Percentiles rank a stretch among this genome's conserved stretches.
These are phyloP conservation scores for Zygoascus bituminiphila DNA, from an alignment of 805 yeast species.

Conservation along the genomic window DNA sequence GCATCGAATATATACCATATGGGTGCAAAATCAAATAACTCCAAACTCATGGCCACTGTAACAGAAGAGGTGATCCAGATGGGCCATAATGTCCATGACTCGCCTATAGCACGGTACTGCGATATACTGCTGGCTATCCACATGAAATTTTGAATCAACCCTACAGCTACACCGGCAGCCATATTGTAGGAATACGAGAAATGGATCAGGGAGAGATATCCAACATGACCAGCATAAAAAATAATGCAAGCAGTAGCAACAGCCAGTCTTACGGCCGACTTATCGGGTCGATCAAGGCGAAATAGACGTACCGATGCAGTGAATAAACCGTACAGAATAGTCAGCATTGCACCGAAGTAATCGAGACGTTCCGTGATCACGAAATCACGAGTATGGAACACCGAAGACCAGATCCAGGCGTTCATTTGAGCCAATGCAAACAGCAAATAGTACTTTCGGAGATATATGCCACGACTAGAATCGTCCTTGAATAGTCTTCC, in stretches of 20 bases:
- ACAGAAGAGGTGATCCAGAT: slow-evolving; percentile 44
- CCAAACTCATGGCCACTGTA: slow-evolving; percentile 74
- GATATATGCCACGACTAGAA: background rate
- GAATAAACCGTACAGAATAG: slow-evolving; percentile 74
- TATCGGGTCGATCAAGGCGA: slow-evolving; percentile 41
- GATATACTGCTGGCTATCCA: slow-evolving; percentile 34
- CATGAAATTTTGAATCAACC: slow-evolving; percentile 59
- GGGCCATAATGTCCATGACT: slow-evolving; percentile 43
- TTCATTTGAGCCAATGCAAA: slow-evolving; percentile 60
- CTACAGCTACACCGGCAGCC: slow-evolving; percentile 78
- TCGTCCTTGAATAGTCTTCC: slow-evolving; percentile 2
- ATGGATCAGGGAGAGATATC: slow-evolving; percentile 50
- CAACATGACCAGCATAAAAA: slow-evolving; percentile 57
- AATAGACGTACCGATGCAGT: slow-evolving; percentile 54
- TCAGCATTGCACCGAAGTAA: slow-evolving; percentile 86
- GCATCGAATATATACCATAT: slow-evolving; percentile 68
- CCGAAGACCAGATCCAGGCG: slow-evolving; percentile 82
- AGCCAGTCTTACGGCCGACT: slow-evolving; percentile 24
- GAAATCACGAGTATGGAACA: slow-evolving; percentile 84
- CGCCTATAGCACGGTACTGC: slow-evolving; percentile 19
- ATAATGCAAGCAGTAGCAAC: slow-evolving; percentile 37
- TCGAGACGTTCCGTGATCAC: slow-evolving; percentile 75
- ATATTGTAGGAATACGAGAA: slow-evolving; percentile 94
- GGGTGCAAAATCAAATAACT: slow-evolving; percentile 82
- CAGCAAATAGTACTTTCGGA: slow-evolving; percentile 33